A percentile compares a stretch with the other conserved stretches of the same genome.
Conservation (phyloP, 1,284 basidiomycete species). For the Ceratobasidium sp. region DNA sequence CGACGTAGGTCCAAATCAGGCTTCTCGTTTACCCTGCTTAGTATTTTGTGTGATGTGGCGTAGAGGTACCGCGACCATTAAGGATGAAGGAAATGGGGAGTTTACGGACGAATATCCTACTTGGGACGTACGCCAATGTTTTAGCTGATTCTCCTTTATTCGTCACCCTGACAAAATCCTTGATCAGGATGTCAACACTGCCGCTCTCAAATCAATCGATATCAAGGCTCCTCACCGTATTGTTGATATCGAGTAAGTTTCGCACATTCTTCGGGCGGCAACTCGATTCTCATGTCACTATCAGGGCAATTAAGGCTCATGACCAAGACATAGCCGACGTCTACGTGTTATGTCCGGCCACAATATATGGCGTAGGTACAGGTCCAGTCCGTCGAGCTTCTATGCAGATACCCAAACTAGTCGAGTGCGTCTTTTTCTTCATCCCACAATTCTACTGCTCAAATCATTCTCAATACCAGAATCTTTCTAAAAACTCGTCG, state of each 20-base stretch:
- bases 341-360: constrained; percentile 13
- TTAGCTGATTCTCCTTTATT: no score
- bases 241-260: constrained; percentile 8
- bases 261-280: neutral
- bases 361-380: constrained; percentile 5
- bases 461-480: neutral
- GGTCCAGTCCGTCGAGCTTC: constrained; percentile 10
- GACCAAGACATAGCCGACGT: constrained; percentile 5
- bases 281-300: neutral
- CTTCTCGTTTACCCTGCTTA: neutral
- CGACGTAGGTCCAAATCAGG: neutral
- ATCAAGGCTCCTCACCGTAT: constrained; percentile 14
- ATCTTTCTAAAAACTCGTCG: neutral
- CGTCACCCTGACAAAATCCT: neutral
- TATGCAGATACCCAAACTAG: constrained; percentile 2
- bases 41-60: no score
- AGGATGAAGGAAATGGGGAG: constrained; percentile 6
- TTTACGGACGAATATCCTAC: constrained; percentile 6
- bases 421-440: neutral
- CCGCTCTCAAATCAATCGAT: constrained; percentile 2
- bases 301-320: constrained; percentile 21
- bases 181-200: neutral
- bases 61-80: constrained; percentile 9
- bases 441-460: no score
- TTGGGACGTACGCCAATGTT: constrained; percentile 3